Base-by-base conservation (phyloP, 1,139 yeast species). In the Insectozyma bohioensis region DNA sequence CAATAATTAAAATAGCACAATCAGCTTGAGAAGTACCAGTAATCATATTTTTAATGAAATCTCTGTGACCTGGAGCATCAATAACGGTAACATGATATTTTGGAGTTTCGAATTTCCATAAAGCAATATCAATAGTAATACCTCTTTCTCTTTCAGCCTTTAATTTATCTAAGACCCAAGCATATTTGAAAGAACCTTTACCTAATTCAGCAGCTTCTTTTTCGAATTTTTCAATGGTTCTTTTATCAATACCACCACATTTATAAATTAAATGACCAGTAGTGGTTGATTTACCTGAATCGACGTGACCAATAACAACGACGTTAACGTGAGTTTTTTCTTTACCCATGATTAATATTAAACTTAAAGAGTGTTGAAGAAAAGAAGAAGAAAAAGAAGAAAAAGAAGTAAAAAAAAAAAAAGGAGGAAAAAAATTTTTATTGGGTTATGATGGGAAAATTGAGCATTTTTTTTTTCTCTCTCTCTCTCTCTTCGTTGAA, bases 301-400 rank as follows among this genome's bases (percentile, higher is more conserved):
- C 96, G 95, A 87, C 96, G 94, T 88, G 97, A 75, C 97, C 97
- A 72, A 90, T 90, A 70, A 90, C 97, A 74, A 90, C 97, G 76
- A 90, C 92, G 95, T 90, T 90, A 75, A 90, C 85, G 86, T 90
- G 97, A 75, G 79, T 66, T 85, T 87, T 88, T 67, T 83, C 95
- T 75, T 86, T 86, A 80, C 95, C 92, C 90, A 58, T 58, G 39
- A 26, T 39, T 41, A 30, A 21, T 36, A 27, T 26, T n/a, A n/a
- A n/a, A n/a, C n/a, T 20, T 39, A 22, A 22, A 37, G 35, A 31
- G 13, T 30, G 26, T 30, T 27, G 21, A 25, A 35, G 26, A 25
- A 28, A 27, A 30, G 33, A 27, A 36, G 29, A 28, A 31, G 20
- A 28, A 27, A 20, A 28, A 19, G 23, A 30, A 35, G 24, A 37